Conservation (phyloP, 495 filamentous ascomycete genomes). For the Talaromyces proteolyticus region DNA sequence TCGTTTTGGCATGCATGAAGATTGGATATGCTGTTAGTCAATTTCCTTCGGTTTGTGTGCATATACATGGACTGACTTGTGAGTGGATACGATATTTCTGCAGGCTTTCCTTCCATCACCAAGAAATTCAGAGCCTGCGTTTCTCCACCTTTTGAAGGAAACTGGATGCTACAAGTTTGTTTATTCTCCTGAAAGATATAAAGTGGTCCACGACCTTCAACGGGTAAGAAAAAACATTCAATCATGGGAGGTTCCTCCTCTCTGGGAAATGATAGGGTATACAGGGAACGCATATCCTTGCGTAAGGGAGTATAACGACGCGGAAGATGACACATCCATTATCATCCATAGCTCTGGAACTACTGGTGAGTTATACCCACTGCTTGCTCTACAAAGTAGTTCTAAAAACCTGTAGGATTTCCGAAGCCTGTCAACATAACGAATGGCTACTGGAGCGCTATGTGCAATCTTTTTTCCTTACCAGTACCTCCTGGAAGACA, state of each 20-base stretch:
- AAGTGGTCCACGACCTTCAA: constrained; percentile 18
- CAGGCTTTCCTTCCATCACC: constrained; percentile 32
- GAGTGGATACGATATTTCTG: too few relatives aligned
- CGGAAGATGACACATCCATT: constrained; percentile 35
- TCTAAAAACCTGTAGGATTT: constrained; percentile 13
- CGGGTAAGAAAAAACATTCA: constrained; percentile 11
- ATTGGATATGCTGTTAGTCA: constrained; percentile 13
- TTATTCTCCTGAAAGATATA: constrained; percentile 14
- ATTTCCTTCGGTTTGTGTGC: too few relatives aligned
- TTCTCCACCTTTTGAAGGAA: constrained; percentile 27
- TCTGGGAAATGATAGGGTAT: constrained; percentile 18
- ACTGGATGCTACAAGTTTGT: constrained; percentile 29
- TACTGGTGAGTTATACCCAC: constrained; percentile 28
- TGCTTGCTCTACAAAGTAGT: not conserved
- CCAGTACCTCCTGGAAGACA: constrained; percentile 14
- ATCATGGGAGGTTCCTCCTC: constrained; percentile 16
- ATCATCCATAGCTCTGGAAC: constrained; percentile 58
- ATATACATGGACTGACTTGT: too few relatives aligned
- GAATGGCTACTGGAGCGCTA: constrained; percentile 39
- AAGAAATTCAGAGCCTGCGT: constrained; percentile 38
- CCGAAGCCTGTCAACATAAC: constrained; percentile 47
- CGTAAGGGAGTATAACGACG: constrained; percentile 24
- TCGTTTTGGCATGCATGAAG: constrained; percentile 22
- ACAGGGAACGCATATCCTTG: constrained; percentile 18
- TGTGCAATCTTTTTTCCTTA: constrained; percentile 28